Base-by-base conservation (phyloP, 768 basidiomycete species). In the Russula brevipes region DNA sequence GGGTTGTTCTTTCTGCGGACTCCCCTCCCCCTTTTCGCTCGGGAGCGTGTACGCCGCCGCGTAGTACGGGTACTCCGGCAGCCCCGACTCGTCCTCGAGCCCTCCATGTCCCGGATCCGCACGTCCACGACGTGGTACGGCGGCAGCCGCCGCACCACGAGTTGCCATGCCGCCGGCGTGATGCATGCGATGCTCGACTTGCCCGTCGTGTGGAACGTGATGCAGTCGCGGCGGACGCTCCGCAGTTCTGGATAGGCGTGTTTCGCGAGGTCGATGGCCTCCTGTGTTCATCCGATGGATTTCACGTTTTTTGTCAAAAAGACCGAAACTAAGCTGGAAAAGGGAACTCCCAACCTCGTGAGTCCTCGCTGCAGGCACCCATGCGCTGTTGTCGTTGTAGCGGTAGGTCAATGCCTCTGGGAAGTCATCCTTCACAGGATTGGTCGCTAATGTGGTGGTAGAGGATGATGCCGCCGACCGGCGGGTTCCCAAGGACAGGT, bases 341-440 rank as follows among this genome's bases (percentile, higher is more conserved):
- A n/a, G 17, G 42, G 4, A 42, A 44, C 14, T 10, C 31, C 54
- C 31, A 5, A 36, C 63, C 0, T 60, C 63, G 49, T 64, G 63
- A 16, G 36, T 55, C 41, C 6, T 59, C 7, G 63, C 58, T 2
- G 63, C 59, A 5, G 63, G 63, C 5, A 64, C 58, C 63, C 63
- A 64, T 16, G 63, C 63, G 5, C 63, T 64, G 12, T 64, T 64
- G 35, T 64, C 63, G n/a, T 60, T 60, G 54, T 45, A 64, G n/a
- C 63, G 63, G 41, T 64, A 64, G 47, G 63, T 64, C 63, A 64
- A 60, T 42, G 63, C 63, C 54, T 64, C 63, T n/a, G 63, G 63
- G 35, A 55, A 60, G 3, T 64, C 63, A 0, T 60, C 58, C 17
- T 60, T 64, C 14, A 50, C 35, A 3, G 57, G 39, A 9, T 6